Conservation (phyloP, 345 rosid species). For the Lepidium sativum region DNA sequence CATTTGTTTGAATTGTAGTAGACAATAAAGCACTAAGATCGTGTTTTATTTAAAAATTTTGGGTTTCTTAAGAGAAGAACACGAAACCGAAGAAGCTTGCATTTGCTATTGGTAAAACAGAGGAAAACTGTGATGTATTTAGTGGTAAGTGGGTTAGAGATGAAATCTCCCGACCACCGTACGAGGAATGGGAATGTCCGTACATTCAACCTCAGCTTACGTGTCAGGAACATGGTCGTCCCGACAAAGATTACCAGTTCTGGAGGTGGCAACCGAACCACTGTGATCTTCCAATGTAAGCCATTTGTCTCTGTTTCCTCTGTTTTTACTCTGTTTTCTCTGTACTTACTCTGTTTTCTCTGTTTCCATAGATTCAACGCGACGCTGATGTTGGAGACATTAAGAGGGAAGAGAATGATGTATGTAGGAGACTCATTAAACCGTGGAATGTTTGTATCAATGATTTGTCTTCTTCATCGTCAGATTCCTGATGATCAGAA, state of each 20-base stretch:
- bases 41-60: background rate
- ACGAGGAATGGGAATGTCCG: constrained; percentile 89
- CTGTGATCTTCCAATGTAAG: constrained; percentile 78
- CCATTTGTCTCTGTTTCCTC: background rate
- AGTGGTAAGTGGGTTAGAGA: constrained; percentile 88
- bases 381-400: constrained; percentile 66
- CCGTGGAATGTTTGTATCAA: constrained; percentile 82
- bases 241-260: constrained; percentile 60
- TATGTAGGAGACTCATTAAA: constrained; percentile 89
- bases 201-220: constrained; percentile 95
- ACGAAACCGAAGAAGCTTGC: constrained; percentile 51
- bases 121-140: constrained; percentile 62
- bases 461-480: constrained; percentile 87
- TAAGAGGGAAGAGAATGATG: constrained; percentile 92
- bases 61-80: constrained; percentile 18
- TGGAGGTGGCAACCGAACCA: constrained; percentile 95
- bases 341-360: background rate
- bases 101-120: constrained; percentile 44
- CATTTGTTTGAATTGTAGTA: background rate
- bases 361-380: constrained; percentile 65
- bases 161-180: constrained; percentile 56
- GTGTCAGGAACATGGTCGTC: constrained; percentile 84
- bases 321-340: constrained; percentile 11
- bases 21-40: background rate
- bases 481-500: constrained; percentile 62